Base-by-base conservation (phyloP, 176 grass and related monocot species). In the Carex cristatella region DNA sequence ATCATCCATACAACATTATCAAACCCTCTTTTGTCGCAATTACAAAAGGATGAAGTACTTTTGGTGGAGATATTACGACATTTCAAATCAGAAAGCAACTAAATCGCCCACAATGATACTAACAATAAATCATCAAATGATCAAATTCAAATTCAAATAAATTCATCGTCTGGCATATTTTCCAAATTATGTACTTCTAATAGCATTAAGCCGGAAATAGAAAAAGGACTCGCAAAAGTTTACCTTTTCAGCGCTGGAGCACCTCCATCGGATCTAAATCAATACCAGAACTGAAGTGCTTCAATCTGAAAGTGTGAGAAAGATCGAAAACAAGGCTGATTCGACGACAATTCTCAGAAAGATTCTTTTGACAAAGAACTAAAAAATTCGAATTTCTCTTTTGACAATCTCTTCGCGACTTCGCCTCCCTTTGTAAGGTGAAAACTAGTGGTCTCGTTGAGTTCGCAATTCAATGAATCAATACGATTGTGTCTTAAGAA, bases 261-360 rank as follows among this genome's bases (percentile, higher is more conserved):
- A 32, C 27, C 61, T 44, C 80, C 57, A 67, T 67, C 38, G 61
- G 80, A 68, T 67, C 80, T 42, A 67, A 83, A 83, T 82, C 31
- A 16, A 38, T n/a, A 35, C 38, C 30, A 15, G 4, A 23, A 46
- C 56, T 61, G 37, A 11, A 82, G 27, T 27, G 42, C 44, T 48
- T 40, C 80, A 67, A 83, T 83, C 40, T 7, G 12, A 83, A 83
- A 53, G 38, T 7, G 12, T 68, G 60, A 66, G 40, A 27, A 63
- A 14, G 30, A 33, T 68, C 30, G 13, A 37, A 3, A 31, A 68
- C 2, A 15, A 68, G 31, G 40, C 40, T 44, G 69, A 72, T 23
- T 48, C 18, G 15, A 46, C 38, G 12, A 72, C 1, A 28, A 79
- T 59, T 79, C 76, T 59, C 51, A 14, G 53, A 62, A n/a, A 48